These are phyloP conservation scores for Flagelloscypha sp. DNA, from an alignment of 768 basidiomycete species.

Conservation along the genomic window DNA sequence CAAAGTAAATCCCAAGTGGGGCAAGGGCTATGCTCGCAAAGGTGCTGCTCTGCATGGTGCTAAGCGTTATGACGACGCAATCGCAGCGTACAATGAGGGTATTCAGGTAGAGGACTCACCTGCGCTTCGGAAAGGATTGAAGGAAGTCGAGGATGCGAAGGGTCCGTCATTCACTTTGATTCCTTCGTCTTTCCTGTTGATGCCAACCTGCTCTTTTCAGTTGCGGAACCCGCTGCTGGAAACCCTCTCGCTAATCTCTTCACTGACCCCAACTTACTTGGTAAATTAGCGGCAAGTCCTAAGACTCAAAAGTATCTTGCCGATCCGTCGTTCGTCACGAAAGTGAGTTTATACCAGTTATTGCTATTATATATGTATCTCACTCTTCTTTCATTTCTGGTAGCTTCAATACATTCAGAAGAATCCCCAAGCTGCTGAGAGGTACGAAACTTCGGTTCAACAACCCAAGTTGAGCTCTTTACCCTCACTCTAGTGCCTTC, in stretches of 20 bases:
- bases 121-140: constrained; percentile 76
- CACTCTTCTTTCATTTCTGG: constrained; percentile 7
- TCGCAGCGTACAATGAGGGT: constrained; percentile 75
- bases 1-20: constrained; percentile 70
- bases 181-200: constrained; percentile 4
- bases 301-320: constrained; percentile 77
- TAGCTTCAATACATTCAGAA: constrained; percentile 61
- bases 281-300: constrained; percentile 81
- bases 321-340: constrained; percentile 76
- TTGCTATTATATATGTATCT: constrained; percentile 4
- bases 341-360: constrained; percentile 26
- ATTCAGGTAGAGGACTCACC: constrained; percentile 77
- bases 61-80: constrained; percentile 71
- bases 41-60: constrained; percentile 90
- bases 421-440: constrained; percentile 57
- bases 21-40: constrained; percentile 86
- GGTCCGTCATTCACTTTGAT: constrained; percentile 34
- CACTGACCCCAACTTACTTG: constrained; percentile 72
- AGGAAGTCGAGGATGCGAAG: constrained; percentile 83
- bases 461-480: constrained; percentile 5
- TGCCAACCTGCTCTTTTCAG: constrained; percentile 17
- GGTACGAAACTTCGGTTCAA: constrained; percentile 26
- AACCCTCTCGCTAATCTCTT: constrained; percentile 71
- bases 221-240: constrained; percentile 29
- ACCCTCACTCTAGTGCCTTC: constrained; percentile 34